Base-by-base conservation (phyloP, 805 yeast genomes). In the Ogataea ganodermae region DNA sequence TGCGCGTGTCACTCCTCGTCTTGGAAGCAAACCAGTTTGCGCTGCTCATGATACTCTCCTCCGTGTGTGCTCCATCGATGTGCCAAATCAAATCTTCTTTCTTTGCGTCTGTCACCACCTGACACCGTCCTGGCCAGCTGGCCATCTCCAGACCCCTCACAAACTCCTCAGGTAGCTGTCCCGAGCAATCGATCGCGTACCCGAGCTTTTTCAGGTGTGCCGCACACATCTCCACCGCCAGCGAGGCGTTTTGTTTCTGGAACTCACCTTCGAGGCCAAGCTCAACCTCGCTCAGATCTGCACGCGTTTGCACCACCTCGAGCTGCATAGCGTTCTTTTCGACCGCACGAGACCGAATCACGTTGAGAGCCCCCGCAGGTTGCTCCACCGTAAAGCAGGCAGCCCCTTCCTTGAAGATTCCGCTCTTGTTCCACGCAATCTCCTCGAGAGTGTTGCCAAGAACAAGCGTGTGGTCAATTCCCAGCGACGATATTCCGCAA, bases 61-160 rank as follows among this genome's bases (percentile, higher is more conserved):
- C 70, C 0, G 99, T 94, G 59, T 94, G 99, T 0, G 99, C 98
- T 16, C 99, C 99, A 68, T 94, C 99, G 13, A 92, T 68, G 53
- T 70, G 83, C 96, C 97, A 94, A n/a, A 76, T 78, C 14, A 84
- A 67, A 2, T 63, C 70, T 20, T 71, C 69, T 13, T 69, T 67
- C 21, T 72, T 71, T 2, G 49, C 10, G 20, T 70, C 75, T 5
- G 57, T 50, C 24, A 89, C 66, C 1, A 81, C 74, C 68, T 95
- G 97, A 58, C 98, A 92, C 57, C 99, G 75, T 1, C 99, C 99
- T n/a, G 94, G 94, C 97, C 98, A 94, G 37, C 74, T 69, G 1
- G 96, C 86, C 2, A 67, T 49, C 43, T 74, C 80, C 31, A 92
- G 71, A 2, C 97, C 97, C 13, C 58, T 56, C 4, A 71, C 51